Percentiles rank a stretch among this genome's conserved stretches.
Conservation (phyloP, 2,329 filamentous ascomycete genomes). For the Nemania diffusa region DNA sequence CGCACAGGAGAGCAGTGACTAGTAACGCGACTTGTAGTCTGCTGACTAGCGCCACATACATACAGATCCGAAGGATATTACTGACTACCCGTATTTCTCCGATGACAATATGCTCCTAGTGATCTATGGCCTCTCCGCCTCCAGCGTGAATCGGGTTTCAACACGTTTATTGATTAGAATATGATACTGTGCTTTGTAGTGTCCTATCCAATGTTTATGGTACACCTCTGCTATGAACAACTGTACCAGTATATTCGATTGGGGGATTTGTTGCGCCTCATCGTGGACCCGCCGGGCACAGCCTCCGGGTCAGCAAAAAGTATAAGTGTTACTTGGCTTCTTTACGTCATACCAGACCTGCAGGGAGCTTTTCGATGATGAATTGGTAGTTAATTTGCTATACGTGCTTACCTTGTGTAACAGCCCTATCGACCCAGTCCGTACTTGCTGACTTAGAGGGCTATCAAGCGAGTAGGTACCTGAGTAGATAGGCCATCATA, state of each 20-base stretch:
- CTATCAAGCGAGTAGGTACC: no score
- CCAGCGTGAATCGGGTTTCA: not conserved
- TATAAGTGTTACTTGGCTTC: not conserved
- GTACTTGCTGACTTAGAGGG: no score
- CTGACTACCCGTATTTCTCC: not conserved
- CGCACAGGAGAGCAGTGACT: constrained; percentile 6
- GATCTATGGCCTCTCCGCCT: not conserved
- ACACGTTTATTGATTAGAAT: not conserved
- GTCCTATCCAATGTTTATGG: no score
- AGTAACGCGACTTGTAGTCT: not conserved
- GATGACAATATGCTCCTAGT: constrained; percentile 1
- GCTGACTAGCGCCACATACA: not conserved
- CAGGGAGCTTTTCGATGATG: not conserved
- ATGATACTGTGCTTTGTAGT: not conserved
- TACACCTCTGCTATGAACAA: not conserved
- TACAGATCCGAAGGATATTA: not conserved
- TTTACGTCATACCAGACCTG: no score
- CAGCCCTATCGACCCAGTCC: not conserved
- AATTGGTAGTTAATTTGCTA: not conserved
- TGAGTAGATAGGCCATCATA: not conserved
- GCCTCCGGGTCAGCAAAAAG: not conserved
- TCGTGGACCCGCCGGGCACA: not conserved
- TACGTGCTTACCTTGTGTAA: not conserved
- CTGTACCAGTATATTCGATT: constrained; percentile 1
- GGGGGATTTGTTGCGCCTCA: not conserved